phyloP scores from a whole-genome alignment of 345 rosid species.

The Gossypium arboreum region DNA sequence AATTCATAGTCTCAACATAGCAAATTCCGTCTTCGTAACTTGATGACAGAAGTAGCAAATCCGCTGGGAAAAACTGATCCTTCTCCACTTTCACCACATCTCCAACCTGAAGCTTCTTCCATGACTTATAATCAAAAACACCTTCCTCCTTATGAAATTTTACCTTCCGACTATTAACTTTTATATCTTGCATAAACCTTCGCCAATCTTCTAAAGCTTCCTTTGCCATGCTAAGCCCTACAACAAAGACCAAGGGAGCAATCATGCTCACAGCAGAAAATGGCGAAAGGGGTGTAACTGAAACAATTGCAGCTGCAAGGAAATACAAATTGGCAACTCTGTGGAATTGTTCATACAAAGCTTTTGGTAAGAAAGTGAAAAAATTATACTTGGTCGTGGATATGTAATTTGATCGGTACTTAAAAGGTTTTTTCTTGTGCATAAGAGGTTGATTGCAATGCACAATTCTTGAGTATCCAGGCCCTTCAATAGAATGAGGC shows the following conservation, averaged over 20 bases:
- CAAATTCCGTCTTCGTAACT: constrained; percentile 95
- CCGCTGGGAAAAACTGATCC: constrained; percentile 93
- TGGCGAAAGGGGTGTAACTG: constrained; percentile 74
- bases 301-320: constrained; percentile 72
- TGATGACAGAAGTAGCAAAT: constrained; percentile 78
- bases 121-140: constrained; percentile 46
- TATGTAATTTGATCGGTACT: constrained; percentile 74
- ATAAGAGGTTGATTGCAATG: constrained; percentile 73
- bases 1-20: constrained; percentile 98
- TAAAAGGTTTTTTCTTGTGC: constrained; percentile 69
- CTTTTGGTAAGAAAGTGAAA: constrained; percentile 75
- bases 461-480: constrained; percentile 66
- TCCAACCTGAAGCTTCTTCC: constrained; percentile 80
- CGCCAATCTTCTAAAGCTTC: constrained; percentile 97
- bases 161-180: constrained; percentile 69
- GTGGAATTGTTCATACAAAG: constrained; percentile 86
- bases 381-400: constrained; percentile 83
- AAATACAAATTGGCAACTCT: constrained; percentile 94
- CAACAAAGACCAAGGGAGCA: constrained; percentile 80
- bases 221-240: constrained; percentile 91
- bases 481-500: constrained; percentile 56
- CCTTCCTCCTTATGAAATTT: constrained; percentile 57
- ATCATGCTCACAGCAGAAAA: constrained; percentile 88
- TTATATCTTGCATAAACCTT: constrained; percentile 86
- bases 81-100: constrained; percentile 85